These are phyloP conservation scores for Endoconidiophora polonica DNA, from an alignment of 2,329 filamentous ascomycete genomes.

Conservation along the genomic window DNA sequence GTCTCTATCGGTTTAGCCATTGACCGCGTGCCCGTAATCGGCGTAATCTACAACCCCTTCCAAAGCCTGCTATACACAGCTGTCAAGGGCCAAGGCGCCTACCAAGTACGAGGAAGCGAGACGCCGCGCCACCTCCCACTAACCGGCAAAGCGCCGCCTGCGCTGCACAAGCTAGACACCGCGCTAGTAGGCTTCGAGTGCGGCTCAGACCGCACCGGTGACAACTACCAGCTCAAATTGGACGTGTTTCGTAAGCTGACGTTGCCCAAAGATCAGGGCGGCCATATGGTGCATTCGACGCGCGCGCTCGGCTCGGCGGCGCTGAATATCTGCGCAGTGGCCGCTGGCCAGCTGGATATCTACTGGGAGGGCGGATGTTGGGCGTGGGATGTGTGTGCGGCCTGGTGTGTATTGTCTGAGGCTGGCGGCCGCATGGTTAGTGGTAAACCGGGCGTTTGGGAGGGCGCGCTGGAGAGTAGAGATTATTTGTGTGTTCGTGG, in stretches of 20 bases:
- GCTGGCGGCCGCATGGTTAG: conserved; percentile 57
- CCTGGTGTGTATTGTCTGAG: conserved; percentile 60
- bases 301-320: conserved; percentile 58
- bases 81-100: conserved; percentile 51
- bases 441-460: conserved; percentile 59
- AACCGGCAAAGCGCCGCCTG: conserved; percentile 28
- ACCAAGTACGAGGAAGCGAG: conserved; percentile 29
- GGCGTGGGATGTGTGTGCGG: conserved; percentile 74
- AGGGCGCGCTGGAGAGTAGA: conserved; percentile 39
- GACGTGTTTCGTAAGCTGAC: conserved; percentile 47
- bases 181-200: conserved; percentile 57
- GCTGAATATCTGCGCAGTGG: conserved; percentile 57
- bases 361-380: conserved; percentile 79
- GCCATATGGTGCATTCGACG: conserved; percentile 61
- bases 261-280: conserved; percentile 41
- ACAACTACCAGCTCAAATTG: conserved; percentile 54
- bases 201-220: conserved; percentile 50
- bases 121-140: conserved; percentile 26
- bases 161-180: conserved; percentile 41
- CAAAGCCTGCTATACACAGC: conserved; percentile 52
- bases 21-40: conserved; percentile 43
- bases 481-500: conserved; percentile 47
- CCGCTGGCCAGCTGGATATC: conserved; percentile 51
- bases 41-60: conserved; percentile 70
- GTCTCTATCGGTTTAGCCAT: conserved; percentile 61